These are phyloP conservation scores for Leccinum aurantiacum DNA, from an alignment of 768 basidiomycete genomes.

Conservation along the genomic window DNA sequence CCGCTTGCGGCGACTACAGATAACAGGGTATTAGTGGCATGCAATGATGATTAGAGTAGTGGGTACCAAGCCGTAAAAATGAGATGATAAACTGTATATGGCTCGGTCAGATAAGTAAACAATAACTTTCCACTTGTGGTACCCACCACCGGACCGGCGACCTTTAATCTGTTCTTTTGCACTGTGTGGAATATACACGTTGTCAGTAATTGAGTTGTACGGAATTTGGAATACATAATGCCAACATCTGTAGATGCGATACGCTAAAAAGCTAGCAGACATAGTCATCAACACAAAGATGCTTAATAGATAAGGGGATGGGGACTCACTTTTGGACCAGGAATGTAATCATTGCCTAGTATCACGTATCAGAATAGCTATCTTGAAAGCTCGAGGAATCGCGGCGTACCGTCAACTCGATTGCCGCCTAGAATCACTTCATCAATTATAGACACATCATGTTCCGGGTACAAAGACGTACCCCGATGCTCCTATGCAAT, in stretches of 20 bases:
- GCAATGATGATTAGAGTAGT: neutral
- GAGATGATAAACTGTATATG: conserved; percentile 14
- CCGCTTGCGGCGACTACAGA: conserved; percentile 22
- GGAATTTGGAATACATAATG: neutral
- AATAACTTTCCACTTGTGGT: neutral
- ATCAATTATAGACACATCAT: neutral
- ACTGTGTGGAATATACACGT: conserved; percentile 4
- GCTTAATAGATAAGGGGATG: neutral
- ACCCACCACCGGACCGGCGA: conserved; percentile 21
- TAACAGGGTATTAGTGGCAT: neutral
- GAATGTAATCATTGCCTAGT: conserved; percentile 26
- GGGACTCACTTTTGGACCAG: conserved; percentile 20
- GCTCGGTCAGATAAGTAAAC: neutral
- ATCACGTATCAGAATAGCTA: neutral
- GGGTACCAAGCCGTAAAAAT: conserved; percentile 21
- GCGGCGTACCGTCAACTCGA: conserved; percentile 21
- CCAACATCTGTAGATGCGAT: conserved; percentile 27
- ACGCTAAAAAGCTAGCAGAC: conserved; percentile 21
- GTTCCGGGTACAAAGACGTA: conserved; percentile 4
- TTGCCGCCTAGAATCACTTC: conserved; percentile 11
- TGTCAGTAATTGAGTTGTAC: neutral
- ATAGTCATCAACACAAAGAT: neutral
- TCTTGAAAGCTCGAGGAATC: neutral
- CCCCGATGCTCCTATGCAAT: conserved; percentile 24
- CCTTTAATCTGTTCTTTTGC: conserved; percentile 7